Base-by-base conservation (phyloP, 805 yeast species). In the Metschnikowia colocasiae region DNA sequence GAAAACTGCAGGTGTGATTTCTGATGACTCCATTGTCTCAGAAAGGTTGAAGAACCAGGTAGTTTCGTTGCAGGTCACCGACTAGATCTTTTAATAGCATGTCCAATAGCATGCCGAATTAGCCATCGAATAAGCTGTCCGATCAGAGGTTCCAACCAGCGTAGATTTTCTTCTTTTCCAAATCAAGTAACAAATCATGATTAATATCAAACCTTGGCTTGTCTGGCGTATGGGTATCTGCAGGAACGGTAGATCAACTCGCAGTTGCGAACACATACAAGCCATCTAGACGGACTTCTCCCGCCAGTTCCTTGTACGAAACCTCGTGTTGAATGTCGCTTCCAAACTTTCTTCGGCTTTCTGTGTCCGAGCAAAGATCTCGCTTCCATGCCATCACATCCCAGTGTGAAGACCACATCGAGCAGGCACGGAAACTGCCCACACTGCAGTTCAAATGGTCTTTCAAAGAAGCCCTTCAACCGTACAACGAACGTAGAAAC, bases 1-100 rank as follows among this genome's bases (percentile, higher is more conserved):
- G 55, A 65, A 73, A 49, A 70, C 79, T 22, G 92, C 95, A 1
- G 85, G 85, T 6, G 91, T 85, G 4, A 60, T 73, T 43, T 58
- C 61, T 10, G 71, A 69, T 20, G 53, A 49, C 8, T 65, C 65
- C 13, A 59, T 52, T 6, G 58, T 58, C 3, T 59, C 65, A 25
- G 50, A 51, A 2, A 59, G 75, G 49, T 67, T 73, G 53, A 47
- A 57, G 38, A 50, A 45, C 43, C 54, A 40, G 18, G 43, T 55
- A n/a, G 54, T 47, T 26, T 48, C 56, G 8, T 36, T 36, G 40
- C 40, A 36, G n/a, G 4, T 15, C 30, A 25, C 38, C n/a, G 18
- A 36, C 20, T 36, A 36, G 40, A n/a, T 18, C 49, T 13, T 9
- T 4, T 12, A 16, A 8, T 27, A 27, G 31, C 7, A 27, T 25